phyloP scores from a whole-genome alignment of 2,329 filamentous ascomycete genomes.

The Teratosphaeria nubilosa region DNA sequence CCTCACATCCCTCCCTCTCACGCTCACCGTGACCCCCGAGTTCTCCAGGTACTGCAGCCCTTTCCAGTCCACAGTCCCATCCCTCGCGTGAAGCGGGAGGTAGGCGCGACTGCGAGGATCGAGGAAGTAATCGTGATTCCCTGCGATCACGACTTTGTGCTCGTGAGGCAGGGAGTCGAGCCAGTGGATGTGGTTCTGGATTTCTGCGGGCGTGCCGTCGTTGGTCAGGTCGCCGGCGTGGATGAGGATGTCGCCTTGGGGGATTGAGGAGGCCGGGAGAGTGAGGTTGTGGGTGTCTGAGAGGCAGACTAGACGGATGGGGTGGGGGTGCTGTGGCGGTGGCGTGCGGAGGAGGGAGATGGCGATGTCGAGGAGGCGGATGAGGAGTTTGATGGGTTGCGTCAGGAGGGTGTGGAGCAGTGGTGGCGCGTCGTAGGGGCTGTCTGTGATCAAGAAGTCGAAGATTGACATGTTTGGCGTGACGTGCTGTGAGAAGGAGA shows the following conservation, averaged over 20 bases:
- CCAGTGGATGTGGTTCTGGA: slow-evolving; percentile 82
- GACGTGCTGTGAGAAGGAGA: background rate
- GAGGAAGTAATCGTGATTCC: slow-evolving; percentile 84
- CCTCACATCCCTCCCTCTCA: slow-evolving; percentile 48
- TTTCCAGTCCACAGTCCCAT: slow-evolving; percentile 52
- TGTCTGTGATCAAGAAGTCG: background rate
- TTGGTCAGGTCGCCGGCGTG: slow-evolving; percentile 82
- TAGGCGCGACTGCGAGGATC: slow-evolving; percentile 53
- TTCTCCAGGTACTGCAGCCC: slow-evolving; percentile 68
- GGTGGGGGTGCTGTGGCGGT: slow-evolving; percentile 42
- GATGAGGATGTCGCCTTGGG: slow-evolving; percentile 73
- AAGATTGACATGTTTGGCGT: background rate
- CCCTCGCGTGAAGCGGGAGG: slow-evolving; percentile 42
- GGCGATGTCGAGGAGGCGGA: slow-evolving; percentile 32
- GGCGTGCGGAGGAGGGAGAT: slow-evolving; percentile 58
- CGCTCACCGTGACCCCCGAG: slow-evolving; percentile 51
- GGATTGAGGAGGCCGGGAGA: slow-evolving; percentile 40
- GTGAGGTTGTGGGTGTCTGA: slow-evolving; percentile 74
- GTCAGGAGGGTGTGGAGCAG: slow-evolving; percentile 22
- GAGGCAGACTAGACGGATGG: slow-evolving; percentile 73
- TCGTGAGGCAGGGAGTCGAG: slow-evolving; percentile 60
- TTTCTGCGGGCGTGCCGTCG: slow-evolving; percentile 57
- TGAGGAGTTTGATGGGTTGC: slow-evolving; percentile 30
- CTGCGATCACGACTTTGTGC: slow-evolving; percentile 73
- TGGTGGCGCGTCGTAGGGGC: slow-evolving; percentile 11